phyloP scores from a whole-genome alignment of 2,329 filamentous ascomycete species.

The Thielaviopsis euricoi region DNA sequence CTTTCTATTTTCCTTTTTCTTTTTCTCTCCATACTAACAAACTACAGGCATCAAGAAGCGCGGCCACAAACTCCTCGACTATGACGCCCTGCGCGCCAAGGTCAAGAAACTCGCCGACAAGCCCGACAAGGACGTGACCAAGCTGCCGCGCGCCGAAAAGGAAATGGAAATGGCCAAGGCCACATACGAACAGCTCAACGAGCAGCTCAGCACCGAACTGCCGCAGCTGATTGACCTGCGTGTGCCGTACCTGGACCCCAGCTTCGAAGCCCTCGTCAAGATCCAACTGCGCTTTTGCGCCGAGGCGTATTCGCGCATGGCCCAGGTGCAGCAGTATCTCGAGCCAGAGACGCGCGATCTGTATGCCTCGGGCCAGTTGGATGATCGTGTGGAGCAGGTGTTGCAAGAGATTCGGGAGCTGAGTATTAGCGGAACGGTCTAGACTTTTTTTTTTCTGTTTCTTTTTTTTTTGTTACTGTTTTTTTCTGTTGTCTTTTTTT shows the following conservation, averaged over 20 bases:
- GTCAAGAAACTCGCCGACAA: constrained; percentile 97
- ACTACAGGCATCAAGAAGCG: constrained; percentile 79
- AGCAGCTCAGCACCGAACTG: constrained; percentile 82
- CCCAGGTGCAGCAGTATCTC: constrained; percentile 95
- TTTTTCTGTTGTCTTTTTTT: neutral
- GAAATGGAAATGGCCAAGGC: constrained; percentile 88
- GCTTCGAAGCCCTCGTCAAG: constrained; percentile 95
- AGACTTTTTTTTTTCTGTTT: constrained; percentile 7
- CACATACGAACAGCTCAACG: constrained; percentile 92
- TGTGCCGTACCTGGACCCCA: constrained; percentile 91
- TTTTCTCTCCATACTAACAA: constrained; percentile 3
- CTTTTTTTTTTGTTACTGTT: neutral
- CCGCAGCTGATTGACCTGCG: constrained; percentile 93
- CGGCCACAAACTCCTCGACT: constrained; percentile 95
- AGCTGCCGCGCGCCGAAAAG: constrained; percentile 88
- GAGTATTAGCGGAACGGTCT: constrained; percentile 68
- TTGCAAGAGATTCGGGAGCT: constrained; percentile 92
- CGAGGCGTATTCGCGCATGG: constrained; percentile 94
- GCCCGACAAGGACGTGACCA: constrained; percentile 95
- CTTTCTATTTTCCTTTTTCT: neutral
- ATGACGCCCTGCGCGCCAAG: constrained; percentile 86
- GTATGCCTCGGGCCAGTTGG: constrained; percentile 85
- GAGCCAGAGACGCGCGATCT: constrained; percentile 91
- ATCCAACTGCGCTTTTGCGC: constrained; percentile 96
- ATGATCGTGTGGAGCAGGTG: constrained; percentile 84